Base-by-base conservation (phyloP, 2,329 filamentous ascomycete genomes). In the Cytospora paraplurivora region DNA sequence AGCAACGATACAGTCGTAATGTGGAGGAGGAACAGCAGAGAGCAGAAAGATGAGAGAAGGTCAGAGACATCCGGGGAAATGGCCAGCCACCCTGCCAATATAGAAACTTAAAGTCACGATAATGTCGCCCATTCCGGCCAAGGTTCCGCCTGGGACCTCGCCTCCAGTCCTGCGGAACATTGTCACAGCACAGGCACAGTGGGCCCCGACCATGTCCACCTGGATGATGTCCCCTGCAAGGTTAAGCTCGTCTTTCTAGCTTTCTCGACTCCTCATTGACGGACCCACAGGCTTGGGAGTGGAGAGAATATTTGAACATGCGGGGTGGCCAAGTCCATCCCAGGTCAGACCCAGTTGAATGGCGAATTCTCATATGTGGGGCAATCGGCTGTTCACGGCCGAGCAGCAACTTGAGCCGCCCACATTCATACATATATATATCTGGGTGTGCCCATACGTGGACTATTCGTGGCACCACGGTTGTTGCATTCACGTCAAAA, bases 31-130 rank as follows among this genome's bases (percentile, higher is more conserved):
- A 44, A 44, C 17, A 7, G 19, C 4, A 38, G 33, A 15, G 10
- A 15, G 35, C 41, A n/a, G 57, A 19, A n/a, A 7, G 15, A 17
- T 17, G 19, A 12, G 53, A 35, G 44, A 57, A 47, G 49, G 53
- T 33, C 21, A 51, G 54, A 37, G 15, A 41, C 32, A 19, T 7
- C 15, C 34, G 41, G 50, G 62, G 44, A 19, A 33, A 34, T 37
- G 34, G 52, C 35, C 38, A 59, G 63, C 62, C 60, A 62, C 55
- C 55, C 59, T 51, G 35, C 51, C 33, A 32, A 38, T 41, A 62
- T 56, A 56, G 19, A 21, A 61, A 52, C 27, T 65, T 50, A 50
- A 63, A 19, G 63, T 65, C 63, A 62, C 63, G 63, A 65, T 65
- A 59, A 51, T 52, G 57, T 62, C 62, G 35, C 52, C 59, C 41